Base-by-base conservation (phyloP, 1,284 basidiomycete species). In the Boletus sp. region DNA sequence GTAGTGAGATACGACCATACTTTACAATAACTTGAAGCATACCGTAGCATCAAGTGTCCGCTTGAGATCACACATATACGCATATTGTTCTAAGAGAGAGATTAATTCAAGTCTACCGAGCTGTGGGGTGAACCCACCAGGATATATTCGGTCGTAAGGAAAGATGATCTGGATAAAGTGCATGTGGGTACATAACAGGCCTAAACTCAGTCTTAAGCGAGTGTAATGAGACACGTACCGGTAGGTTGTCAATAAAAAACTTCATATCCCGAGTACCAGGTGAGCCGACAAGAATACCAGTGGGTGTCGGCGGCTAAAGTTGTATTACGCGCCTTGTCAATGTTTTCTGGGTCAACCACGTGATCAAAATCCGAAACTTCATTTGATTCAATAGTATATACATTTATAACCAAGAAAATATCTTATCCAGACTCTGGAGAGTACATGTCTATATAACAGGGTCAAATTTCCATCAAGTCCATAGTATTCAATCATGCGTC, bases 41-140 rank as follows among this genome's bases (percentile, higher is more conserved):
- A 88, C 88, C 59, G 91, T 88, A 36, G 95, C 95, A 76, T 99
- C 97, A 24, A 99, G 84, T 7, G 96, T 96, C 67, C 94, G 83
- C 75, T 99, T 99, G 65, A 99, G 82, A 76, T 99, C 96, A 75
- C 94, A 95, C 95, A 99, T 98, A 73, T 99, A 99, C 43, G 93
- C 89, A 85, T 96, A 98, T 85, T 98, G 96, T 72, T 98, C 96
- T 91, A 72, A 39, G 24, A 57, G 55, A 53, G 51, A 8, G 18
- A 56, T 64, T 27, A 63, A 53, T 29, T 55, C 51, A 52, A 49
- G 47, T 31, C 54, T 53, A 47, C 42, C 15, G 22, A 24, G 37
- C 46, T 20, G 29, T 11, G 46, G 43, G 39, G 29, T 16, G 44
- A 47, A 68, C 77, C 54, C 68, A 90, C 89, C 90, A 72, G 90